phyloP scores from a whole-genome alignment of 1,284 basidiomycete species.

The Limonomyces culmigenus region DNA sequence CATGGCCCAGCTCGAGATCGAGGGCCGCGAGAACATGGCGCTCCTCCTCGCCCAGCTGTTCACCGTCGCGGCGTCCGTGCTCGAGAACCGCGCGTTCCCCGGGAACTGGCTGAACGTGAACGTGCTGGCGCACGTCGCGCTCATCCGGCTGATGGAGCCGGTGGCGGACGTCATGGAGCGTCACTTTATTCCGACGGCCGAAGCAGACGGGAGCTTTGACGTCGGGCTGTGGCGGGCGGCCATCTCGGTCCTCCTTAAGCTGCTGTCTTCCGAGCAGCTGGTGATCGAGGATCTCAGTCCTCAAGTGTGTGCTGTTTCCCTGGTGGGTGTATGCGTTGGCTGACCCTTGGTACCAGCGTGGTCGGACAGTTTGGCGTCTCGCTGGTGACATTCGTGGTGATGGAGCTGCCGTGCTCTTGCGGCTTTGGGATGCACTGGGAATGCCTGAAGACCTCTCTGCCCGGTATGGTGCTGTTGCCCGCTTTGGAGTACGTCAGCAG shows the following conservation, averaged over 20 bases:
- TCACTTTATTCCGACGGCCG: constrained; percentile 65
- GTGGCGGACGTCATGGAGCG: constrained; percentile 63
- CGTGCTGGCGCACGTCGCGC: constrained; percentile 75
- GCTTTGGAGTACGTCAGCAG: constrained; percentile 37
- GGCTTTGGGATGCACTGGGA: constrained; percentile 79
- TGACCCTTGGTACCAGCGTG: constrained; percentile 49
- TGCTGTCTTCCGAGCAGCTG: constrained; percentile 81
- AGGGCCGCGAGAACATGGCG: constrained; percentile 68
- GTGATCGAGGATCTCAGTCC: constrained; percentile 91
- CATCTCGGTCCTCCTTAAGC: constrained; percentile 68
- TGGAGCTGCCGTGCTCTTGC: constrained; percentile 72
- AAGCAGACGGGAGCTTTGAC: constrained; percentile 55
- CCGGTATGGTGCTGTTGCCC: constrained; percentile 29
- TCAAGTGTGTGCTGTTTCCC: constrained; percentile 36
- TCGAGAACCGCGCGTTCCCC: constrained; percentile 83
- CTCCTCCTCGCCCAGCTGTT: constrained; percentile 65
- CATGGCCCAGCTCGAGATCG: constrained; percentile 67
- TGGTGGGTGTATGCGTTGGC: constrained; percentile 5
- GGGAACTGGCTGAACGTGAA: constrained; percentile 87
- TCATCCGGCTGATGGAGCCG: constrained; percentile 81
- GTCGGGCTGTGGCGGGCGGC: constrained; percentile 68
- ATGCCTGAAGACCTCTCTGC: constrained; percentile 45
- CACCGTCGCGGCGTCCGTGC: constrained; percentile 66
- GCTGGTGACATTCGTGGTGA: constrained; percentile 91
- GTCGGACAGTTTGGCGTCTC: constrained; percentile 88